Percentiles rank a stretch among this genome's conserved stretches.
These are phyloP conservation scores for Boechera stricta DNA, from an alignment of 345 rosid species.

Conservation along the genomic window DNA sequence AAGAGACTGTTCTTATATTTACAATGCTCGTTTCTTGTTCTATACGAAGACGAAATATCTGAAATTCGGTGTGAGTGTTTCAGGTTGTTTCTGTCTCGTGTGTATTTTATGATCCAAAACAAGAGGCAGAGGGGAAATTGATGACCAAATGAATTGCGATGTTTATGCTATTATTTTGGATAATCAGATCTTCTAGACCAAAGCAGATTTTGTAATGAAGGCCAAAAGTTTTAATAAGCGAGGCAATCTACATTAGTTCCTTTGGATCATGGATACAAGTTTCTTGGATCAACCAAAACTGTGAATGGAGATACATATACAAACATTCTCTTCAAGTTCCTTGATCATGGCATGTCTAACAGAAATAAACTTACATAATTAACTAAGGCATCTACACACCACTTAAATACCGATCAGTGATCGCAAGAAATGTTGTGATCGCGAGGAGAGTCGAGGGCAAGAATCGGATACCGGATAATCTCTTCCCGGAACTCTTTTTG, in stretches of 20 bases:
- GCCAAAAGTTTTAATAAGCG: neutral
- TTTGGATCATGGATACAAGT: slow-evolving; percentile 26
- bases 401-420: slow-evolving; percentile 23
- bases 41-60: slow-evolving; percentile 4
- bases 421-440: slow-evolving; percentile 38
- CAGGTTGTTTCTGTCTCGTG: neutral
- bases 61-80: neutral
- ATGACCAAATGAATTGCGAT: neutral
- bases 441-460: slow-evolving; percentile 38
- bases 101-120: neutral
- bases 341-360: slow-evolving; percentile 30
- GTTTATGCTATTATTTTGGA: neutral
- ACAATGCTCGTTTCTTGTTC: neutral
- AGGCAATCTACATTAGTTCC: slow-evolving; percentile 30
- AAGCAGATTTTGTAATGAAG: neutral
- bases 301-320: neutral
- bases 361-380: slow-evolving; percentile 24
- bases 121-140: neutral
- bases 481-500: slow-evolving; percentile 43
- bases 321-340: slow-evolving; percentile 16
- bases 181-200: neutral
- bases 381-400: slow-evolving; percentile 51
- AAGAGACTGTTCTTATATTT: neutral
- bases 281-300: slow-evolving; percentile 28
- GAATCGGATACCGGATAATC: slow-evolving; percentile 29